phyloP scores from a whole-genome alignment of 2,329 filamentous ascomycete genomes.

The Stemphylium vesicarium region DNA sequence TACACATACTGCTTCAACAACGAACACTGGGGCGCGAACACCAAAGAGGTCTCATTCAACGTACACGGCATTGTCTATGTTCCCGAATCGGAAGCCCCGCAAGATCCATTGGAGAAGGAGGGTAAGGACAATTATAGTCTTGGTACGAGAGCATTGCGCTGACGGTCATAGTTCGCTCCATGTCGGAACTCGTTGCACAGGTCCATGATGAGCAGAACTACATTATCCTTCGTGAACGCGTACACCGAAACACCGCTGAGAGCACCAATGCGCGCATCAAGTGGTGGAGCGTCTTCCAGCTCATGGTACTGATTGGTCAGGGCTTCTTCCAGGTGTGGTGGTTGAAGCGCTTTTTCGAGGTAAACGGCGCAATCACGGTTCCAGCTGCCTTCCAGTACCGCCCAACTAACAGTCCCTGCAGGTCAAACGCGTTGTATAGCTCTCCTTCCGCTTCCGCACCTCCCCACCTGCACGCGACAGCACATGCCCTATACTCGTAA shows the following conservation, averaged over 20 bases:
- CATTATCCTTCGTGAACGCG: conserved; percentile 92
- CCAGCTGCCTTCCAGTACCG: background rate
- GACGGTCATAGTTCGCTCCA: conserved; percentile 69
- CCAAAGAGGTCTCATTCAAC: conserved; percentile 98
- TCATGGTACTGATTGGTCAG: conserved; percentile 85
- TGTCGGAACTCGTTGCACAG: conserved; percentile 84
- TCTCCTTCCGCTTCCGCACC: background rate
- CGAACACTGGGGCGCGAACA: conserved; percentile 94
- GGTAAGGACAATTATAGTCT: conserved; percentile 59
- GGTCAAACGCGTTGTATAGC: conserved; percentile 44
- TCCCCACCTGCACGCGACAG: background rate
- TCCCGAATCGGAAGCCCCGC: conserved; percentile 79
- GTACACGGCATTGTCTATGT: conserved; percentile 99
- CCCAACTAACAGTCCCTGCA: conserved; percentile 17
- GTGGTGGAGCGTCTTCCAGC: conserved; percentile 99
- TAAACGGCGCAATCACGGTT: conserved; percentile 38
- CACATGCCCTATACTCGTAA: background rate
- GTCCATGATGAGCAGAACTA: conserved; percentile 99
- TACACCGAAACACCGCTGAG: conserved; percentile 97
- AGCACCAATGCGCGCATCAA: conserved; percentile 97
- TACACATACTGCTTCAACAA: conserved; percentile 99
- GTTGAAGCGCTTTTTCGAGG: conserved; percentile 97
- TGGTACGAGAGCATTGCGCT: conserved; percentile 4
- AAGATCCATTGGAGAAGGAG: conserved; percentile 90
- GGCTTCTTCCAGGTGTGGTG: conserved; percentile 99